Base-by-base conservation (phyloP, 345 rosid genomes). In the Hibiscus syriacus region DNA sequence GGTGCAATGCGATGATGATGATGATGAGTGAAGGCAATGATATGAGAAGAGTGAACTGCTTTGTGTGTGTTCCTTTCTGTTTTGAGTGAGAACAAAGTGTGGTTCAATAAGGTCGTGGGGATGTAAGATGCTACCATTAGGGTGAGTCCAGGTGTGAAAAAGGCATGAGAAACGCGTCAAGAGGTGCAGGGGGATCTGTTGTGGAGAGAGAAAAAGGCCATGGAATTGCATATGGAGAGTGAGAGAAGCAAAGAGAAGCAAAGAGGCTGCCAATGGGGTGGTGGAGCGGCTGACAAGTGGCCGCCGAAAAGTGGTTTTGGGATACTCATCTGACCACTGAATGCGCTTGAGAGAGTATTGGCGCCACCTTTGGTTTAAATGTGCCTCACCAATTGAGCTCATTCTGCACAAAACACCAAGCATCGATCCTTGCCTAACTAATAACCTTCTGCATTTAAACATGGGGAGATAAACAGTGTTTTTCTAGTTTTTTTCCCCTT, bases 351-450 rank as follows among this genome's bases (percentile, higher is more conserved):
- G 25, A 30, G 12, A 46, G 55, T 70, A 70, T 60, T 72, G 80
- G 75, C 83, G 76, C 80, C 75, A 74, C 56, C 83, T 72, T 66
- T 71, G 76, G 38, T 66, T 77, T 77, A 74, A 77, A 74, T 80
- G 62, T 61, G 67, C 58, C 50, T 30, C 14, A 16, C 23, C 30
- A 7, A 54, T 66, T 32, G 38, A 68, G 54, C 75, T 62, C 64
- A 76, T 71, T 36, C 65, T 34, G 36, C 64, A 63, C 36, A 26
- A n/a, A 64, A 64, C 55, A 64, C 55, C 38, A 64, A 1, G 54
- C 67, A 43, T 53, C 19, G 26, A 22, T 63, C 50, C 30, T 38
- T 39, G 29, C 30, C 66, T 61, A 38, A 22, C 50, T 61, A 17
- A 22, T 5, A 38, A 60, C 27, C n/a, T 22, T 60, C 49, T 38